Conservation (phyloP, 306 rosid species). For the Abrus precatorius region DNA sequence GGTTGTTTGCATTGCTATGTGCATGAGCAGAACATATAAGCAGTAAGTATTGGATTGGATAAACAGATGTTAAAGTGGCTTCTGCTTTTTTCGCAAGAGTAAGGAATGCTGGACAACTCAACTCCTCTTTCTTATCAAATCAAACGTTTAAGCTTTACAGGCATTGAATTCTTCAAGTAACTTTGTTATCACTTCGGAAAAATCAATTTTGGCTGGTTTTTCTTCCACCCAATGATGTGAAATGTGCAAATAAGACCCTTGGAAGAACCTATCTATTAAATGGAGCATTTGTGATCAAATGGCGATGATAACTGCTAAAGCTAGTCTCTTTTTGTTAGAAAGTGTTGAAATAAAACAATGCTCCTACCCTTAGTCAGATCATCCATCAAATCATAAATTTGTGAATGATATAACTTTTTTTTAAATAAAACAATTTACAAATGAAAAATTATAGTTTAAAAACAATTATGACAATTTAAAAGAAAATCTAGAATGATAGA, state of each 20-base stretch:
- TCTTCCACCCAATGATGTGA: background rate
- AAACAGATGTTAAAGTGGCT: background rate
- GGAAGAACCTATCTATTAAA: constrained; percentile 1
- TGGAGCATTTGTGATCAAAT: background rate
- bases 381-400: background rate
- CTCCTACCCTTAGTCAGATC: background rate
- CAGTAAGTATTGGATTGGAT: background rate
- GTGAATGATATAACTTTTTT: too few species aligned
- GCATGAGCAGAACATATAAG: background rate
- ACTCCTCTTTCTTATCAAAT: background rate
- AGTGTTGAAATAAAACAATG: background rate
- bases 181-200: background rate
- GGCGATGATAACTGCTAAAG: background rate
- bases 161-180: constrained; percentile 14
- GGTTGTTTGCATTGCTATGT: background rate
- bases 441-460: too few species aligned
- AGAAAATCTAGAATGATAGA: too few species aligned
- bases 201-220: background rate
- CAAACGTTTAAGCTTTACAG: background rate
- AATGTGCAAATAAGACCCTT: background rate
- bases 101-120: background rate
- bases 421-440: too few species aligned
- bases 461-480: too few species aligned
- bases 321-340: background rate
- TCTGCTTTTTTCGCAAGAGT: background rate